These are phyloP conservation scores for Dactylellina cionopaga DNA, from an alignment of 2,329 filamentous ascomycete species.

Conservation along the genomic window DNA sequence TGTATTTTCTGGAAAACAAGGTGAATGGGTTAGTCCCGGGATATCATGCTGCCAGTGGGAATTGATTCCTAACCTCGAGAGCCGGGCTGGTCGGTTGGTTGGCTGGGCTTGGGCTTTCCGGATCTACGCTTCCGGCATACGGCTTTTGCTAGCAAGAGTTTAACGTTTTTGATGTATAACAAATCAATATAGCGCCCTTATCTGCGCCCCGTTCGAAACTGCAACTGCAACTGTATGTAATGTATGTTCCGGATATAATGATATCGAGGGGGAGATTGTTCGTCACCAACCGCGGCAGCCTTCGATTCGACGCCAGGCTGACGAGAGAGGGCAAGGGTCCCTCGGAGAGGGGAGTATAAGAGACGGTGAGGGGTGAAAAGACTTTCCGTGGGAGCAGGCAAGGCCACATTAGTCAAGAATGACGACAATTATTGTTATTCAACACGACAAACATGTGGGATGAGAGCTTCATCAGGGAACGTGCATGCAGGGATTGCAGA, in stretches of 20 bases:
- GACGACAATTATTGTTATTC: conserved; percentile 44
- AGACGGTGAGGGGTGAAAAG: conserved; percentile 29
- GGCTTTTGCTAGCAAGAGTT: conserved; percentile 5
- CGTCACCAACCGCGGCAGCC: conserved; percentile 34
- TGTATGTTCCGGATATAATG: conserved; percentile 35
- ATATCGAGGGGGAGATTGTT: conserved; percentile 3
- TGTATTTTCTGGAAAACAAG: conserved; percentile 5
- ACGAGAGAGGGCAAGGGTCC: conserved; percentile 23
- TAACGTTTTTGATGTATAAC: too few relatives aligned
- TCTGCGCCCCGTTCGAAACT: not conserved
- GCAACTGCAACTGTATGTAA: conserved; percentile 14
- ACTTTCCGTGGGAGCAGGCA: too few relatives aligned
- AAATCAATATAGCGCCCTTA: not conserved
- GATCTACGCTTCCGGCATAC: conserved; percentile 29
- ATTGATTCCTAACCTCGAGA: conserved; percentile 6
- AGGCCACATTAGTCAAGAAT: conserved; percentile 42
- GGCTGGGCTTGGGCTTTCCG: too few relatives aligned
- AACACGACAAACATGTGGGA: too few relatives aligned
- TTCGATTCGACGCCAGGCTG: conserved; percentile 6
- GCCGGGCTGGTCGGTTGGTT: too few relatives aligned
- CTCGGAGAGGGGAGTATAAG: conserved; percentile 5
- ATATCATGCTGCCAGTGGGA: not conserved
- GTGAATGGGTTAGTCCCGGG: conserved; percentile 12
- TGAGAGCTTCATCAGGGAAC: conserved; percentile 28
- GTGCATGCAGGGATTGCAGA: conserved; percentile 44